A percentile compares a stretch with the other conserved stretches of the same genome.
Conservation (phyloP, 2,329 filamentous ascomycete genomes). For the Raffaelea albimanens region DNA sequence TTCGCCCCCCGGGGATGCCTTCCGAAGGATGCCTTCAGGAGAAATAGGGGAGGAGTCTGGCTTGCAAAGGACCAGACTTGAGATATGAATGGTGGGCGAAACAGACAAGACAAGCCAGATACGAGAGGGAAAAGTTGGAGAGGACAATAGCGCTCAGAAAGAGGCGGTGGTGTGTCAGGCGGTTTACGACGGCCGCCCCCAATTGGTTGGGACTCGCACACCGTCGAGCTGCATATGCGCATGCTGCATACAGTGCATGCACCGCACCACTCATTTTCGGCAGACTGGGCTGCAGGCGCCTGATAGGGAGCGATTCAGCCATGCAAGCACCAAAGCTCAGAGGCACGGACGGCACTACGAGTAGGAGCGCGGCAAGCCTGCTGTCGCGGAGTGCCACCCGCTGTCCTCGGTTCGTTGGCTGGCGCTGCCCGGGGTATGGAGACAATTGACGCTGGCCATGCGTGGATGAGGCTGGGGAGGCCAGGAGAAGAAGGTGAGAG, state of each 20-base stretch:
- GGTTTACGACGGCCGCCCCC: constrained; percentile 8
- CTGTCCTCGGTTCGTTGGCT: too few relatives aligned
- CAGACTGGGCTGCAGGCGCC: constrained; percentile 7
- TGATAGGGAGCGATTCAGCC: neutral
- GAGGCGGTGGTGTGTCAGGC: constrained; percentile 13
- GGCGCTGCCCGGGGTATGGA: too few relatives aligned
- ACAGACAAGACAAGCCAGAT: constrained; percentile 1
- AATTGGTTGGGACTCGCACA: constrained; percentile 12
- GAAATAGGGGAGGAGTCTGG: neutral
- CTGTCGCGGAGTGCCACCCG: neutral
- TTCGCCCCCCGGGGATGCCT: too few relatives aligned
- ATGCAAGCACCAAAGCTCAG: neutral
- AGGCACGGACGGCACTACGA: constrained; percentile 4
- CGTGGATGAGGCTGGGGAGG: too few relatives aligned
- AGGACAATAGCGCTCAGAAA: constrained; percentile 1
- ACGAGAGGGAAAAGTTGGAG: constrained; percentile 4
- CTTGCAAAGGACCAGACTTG: neutral
- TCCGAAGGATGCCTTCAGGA: too few relatives aligned
- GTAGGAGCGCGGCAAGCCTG: neutral
- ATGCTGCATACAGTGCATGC: constrained; percentile 11
- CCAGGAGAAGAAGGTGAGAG: neutral
- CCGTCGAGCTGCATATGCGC: constrained; percentile 10
- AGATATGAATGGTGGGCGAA: neutral
- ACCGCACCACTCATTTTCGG: constrained; percentile 9
- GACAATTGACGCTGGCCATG: too few relatives aligned